Evolutionary conservation across 2,329 filamentous ascomycete species (phyloP), one percentile per base, ranked within the genome.

Genomic region (Thelonectria blattea): DNA sequence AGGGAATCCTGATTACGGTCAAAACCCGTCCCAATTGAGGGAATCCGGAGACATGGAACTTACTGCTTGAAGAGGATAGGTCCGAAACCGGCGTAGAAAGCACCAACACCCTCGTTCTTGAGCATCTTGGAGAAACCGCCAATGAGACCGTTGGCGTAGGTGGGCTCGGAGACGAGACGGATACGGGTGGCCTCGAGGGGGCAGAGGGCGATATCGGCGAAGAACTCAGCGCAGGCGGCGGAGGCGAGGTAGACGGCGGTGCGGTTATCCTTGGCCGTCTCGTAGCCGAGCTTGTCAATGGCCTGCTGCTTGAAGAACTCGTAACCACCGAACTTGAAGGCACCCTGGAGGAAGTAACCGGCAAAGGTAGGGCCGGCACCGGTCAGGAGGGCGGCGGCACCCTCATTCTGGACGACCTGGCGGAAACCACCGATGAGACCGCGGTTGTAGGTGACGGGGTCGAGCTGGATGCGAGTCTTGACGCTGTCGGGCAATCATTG

Each of bases 301-400:
- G 83, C 87, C 82, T 95, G 91, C 83, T 93, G 87, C 89, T 96
- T 96, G 90, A 96, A 96, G 83, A 96, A 89, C 83, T 96, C 92
- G 81, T 96, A 96, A 78, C 92, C 92, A 79, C 92, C 92, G 79
- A 95, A 95, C 84, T 96, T 96, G 86, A 95, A 88, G 73, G 91
- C 90, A 76, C 92, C 92, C 83, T 96, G 92, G 73, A 96, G 88
- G 89, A 96, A 96, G 84, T 96, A 96, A 79, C 92, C 92, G 68
- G 92, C 91, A 70, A 88, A 88, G 75, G 92, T 96, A 73, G 92
- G 92, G 71, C 92, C 92, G 78, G 88, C 86, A 80, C 92, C 92
- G 70, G 92, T 96, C 78, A 92, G 83, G 73, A 96, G 88, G 78
- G 92, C 92, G 78, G 89, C 91, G 75, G 90, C 89, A 82, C 92